phyloP scores from a whole-genome alignment of 164 flowering plant genomes.

The Cinnamomum chago region DNA sequence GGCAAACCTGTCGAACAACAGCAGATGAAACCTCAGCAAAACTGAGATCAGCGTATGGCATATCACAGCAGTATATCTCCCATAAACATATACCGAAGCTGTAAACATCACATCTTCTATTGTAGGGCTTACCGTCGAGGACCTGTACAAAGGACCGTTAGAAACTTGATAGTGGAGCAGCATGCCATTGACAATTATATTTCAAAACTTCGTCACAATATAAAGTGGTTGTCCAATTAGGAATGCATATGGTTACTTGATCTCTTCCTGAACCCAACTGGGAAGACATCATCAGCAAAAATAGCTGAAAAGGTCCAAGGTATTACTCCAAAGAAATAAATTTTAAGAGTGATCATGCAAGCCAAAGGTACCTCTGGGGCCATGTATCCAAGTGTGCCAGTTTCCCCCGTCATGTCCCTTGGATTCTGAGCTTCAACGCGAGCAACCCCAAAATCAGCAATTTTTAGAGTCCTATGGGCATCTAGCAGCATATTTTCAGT shows the following conservation, averaged over 20 bases:
- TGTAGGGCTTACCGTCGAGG: slow-evolving; percentile 89
- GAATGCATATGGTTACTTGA: not conserved
- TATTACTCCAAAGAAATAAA: too few species aligned
- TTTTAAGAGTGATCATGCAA: not conserved
- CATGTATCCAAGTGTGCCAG: slow-evolving; percentile 95
- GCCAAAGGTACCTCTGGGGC: slow-evolving; percentile 76
- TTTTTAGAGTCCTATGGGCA: slow-evolving; percentile 46
- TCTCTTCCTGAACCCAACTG: not conserved
- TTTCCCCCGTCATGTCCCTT: slow-evolving; percentile 83
- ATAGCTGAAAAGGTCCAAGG: not conserved
- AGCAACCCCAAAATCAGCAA: slow-evolving; percentile 93
- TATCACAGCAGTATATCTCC: slow-evolving; percentile 95
- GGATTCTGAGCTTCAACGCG: slow-evolving; percentile 92
- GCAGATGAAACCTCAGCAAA: slow-evolving; percentile 85
- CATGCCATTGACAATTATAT: not conserved
- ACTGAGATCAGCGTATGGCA: slow-evolving; percentile 89
- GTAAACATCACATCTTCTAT: slow-evolving; percentile 90
- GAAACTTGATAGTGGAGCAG: not conserved
- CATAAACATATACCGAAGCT: slow-evolving; percentile 97
- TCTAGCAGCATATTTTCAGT: slow-evolving; percentile 77
- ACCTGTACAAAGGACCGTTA: slow-evolving; percentile 42
- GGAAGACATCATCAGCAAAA: not conserved
- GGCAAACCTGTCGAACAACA: slow-evolving; percentile 75
- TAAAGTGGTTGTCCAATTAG: not conserved
- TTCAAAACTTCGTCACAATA: not conserved